A percentile compares a stretch with the other conserved stretches of the same genome.
Evolutionary conservation across 192 early-diverging fungal species (phyloP).

Genomic region (Coemansia sp.): DNA sequence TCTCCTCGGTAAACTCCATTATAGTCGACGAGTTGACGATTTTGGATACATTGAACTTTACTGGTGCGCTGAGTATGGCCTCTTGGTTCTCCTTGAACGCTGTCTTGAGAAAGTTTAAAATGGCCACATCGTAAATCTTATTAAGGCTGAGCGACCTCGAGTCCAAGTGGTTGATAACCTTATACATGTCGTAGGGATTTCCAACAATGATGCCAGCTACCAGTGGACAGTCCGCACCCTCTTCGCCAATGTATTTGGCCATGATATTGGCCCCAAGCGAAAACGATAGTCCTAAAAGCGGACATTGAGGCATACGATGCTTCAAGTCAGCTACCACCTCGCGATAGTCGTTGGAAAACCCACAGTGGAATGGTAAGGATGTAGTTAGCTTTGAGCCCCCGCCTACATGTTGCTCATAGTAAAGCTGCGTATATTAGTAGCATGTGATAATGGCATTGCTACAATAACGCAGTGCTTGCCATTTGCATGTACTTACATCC

Average conservation of each 20-base stretch:
- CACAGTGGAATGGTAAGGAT: slow-evolving; percentile 80
- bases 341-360: slow-evolving; percentile 77
- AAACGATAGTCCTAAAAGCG: slow-evolving; percentile 84
- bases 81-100: slow-evolving; percentile 53
- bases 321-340: slow-evolving; percentile 37
- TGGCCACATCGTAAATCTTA: slow-evolving; percentile 62
- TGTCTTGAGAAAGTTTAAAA: slow-evolving; percentile 59
- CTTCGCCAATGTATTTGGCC: slow-evolving; percentile 89
- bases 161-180: slow-evolving; percentile 57
- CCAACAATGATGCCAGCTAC: slow-evolving; percentile 76
- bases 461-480: not conserved
- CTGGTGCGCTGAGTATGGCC: slow-evolving; percentile 48
- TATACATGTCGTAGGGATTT: slow-evolving; percentile 87
- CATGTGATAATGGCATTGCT: not conserved
- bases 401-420: slow-evolving; percentile 23
- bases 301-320: slow-evolving; percentile 65
- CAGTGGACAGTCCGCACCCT: slow-evolving; percentile 75
- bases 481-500: slow-evolving; percentile 67
- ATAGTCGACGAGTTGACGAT: slow-evolving; percentile 66
- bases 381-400: slow-evolving; percentile 76
- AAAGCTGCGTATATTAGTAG: not conserved
- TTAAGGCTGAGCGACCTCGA: slow-evolving; percentile 60
- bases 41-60: slow-evolving; percentile 53
- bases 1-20: slow-evolving; percentile 82
- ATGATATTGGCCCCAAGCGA: slow-evolving; percentile 94